Evolutionary conservation across 345 rosid species (phyloP).

Genomic region (Capsella bursapastoris): DNA sequence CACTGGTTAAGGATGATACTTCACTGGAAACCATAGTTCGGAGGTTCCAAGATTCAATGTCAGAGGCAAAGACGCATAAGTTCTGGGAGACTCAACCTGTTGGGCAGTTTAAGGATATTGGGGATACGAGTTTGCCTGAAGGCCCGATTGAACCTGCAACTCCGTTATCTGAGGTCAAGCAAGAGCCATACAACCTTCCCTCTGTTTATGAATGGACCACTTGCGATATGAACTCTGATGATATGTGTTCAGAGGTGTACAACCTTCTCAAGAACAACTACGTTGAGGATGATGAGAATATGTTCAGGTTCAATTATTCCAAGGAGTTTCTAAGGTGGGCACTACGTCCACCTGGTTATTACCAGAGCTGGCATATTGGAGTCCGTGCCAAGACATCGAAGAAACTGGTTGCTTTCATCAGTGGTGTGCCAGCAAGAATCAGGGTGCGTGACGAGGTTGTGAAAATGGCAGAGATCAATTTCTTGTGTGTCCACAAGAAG

Average conservation of each 20-base stretch:
- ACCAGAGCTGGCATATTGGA: constrained; percentile 86
- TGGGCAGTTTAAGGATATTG: constrained; percentile 78
- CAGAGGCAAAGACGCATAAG: constrained; percentile 63
- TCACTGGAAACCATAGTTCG: constrained; percentile 65
- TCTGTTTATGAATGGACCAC: constrained; percentile 81
- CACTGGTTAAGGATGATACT: constrained; percentile 50
- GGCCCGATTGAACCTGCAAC: constrained; percentile 78
- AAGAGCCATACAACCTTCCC: constrained; percentile 92
- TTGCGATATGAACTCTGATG: constrained; percentile 80
- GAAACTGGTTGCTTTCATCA: constrained; percentile 90
- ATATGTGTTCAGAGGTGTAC: constrained; percentile 73
- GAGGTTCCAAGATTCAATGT: constrained; percentile 69
- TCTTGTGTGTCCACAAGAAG: constrained; percentile 95
- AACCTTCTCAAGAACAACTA: constrained; percentile 84
- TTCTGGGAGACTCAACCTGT: constrained; percentile 98
- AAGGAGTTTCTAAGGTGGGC: constrained; percentile 98
- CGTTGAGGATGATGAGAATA: constrained; percentile 94
- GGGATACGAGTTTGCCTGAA: constrained; percentile 73
- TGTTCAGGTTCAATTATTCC: constrained; percentile 95
- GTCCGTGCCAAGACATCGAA: constrained; percentile 82
- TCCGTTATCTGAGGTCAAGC: constrained; percentile 75
- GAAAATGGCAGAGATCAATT: constrained; percentile 93
- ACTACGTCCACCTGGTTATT: constrained; percentile 80
- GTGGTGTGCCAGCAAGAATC: constrained; percentile 88
- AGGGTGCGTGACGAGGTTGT: constrained; percentile 76